These are phyloP conservation scores for Ochetophila trinervis DNA, from an alignment of 306 rosid genomes.

Conservation along the genomic window DNA sequence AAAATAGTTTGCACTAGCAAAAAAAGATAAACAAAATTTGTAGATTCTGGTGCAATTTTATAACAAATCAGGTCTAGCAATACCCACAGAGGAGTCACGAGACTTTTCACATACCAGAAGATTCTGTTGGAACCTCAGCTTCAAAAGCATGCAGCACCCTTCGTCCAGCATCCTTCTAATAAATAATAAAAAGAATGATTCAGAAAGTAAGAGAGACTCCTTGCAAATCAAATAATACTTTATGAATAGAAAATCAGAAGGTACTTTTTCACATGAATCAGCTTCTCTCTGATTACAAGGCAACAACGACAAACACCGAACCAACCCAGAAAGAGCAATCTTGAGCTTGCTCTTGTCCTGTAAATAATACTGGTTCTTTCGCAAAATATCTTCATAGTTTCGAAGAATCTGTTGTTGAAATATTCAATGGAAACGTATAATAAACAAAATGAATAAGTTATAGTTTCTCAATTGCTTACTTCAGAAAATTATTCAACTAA, in stretches of 20 bases:
- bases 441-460: too few species aligned
- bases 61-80: not conserved
- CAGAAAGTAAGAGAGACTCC: constrained; percentile 11
- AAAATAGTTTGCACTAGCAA: not conserved
- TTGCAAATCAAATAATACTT: constrained; percentile 4
- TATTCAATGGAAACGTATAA: constrained; percentile 19
- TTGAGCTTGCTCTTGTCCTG: constrained; percentile 73
- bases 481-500: not conserved
- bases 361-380: constrained; percentile 57
- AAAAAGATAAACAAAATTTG: too few species aligned
- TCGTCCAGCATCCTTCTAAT: constrained; percentile 49
- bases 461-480: not conserved
- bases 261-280: constrained; percentile 55
- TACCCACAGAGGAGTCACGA: constrained; percentile 2
- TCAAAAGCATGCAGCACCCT: constrained; percentile 58
- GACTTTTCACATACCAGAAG: constrained; percentile 52
- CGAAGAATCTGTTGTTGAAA: constrained; percentile 65
- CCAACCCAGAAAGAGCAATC: constrained; percentile 66
- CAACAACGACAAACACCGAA: constrained; percentile 72
- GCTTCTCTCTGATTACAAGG: constrained; percentile 60
- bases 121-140: constrained; percentile 42
- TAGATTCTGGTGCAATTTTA: too few species aligned
- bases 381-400: constrained; percentile 67
- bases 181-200: constrained; percentile 26
- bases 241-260: constrained; percentile 16